Evolutionary conservation across 2,329 filamentous ascomycete genomes (phyloP).

Genomic region (Tolypocladium nubicola): DNA sequence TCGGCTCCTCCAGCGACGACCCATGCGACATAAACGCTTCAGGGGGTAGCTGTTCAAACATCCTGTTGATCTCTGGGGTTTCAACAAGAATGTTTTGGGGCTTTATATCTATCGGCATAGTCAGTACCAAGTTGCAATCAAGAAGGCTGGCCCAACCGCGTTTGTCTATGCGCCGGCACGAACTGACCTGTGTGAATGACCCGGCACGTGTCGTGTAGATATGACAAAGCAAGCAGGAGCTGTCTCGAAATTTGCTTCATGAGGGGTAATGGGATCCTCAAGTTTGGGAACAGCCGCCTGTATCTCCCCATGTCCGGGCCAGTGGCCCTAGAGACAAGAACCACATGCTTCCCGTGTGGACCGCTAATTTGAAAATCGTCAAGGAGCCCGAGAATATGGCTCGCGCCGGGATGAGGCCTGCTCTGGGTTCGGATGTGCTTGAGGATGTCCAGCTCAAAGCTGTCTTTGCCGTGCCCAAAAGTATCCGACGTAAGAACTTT

Average conservation of each 20-base stretch:
- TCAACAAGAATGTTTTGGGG: conserved; percentile 14
- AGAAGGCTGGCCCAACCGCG: not conserved
- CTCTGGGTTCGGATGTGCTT: conserved; percentile 5
- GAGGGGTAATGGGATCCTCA: conserved; percentile 5
- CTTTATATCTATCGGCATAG: conserved; percentile 11
- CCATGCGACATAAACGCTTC: conserved; percentile 4
- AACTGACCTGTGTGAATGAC: conserved; percentile 13
- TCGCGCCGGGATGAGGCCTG: not conserved
- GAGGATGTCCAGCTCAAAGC: conserved; percentile 11
- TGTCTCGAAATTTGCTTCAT: conserved; percentile 9
- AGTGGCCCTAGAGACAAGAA: conserved; percentile 19
- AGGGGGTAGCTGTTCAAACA: conserved; percentile 11
- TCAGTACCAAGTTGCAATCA: not conserved
- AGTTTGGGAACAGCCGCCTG: conserved; percentile 6
- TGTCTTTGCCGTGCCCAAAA: conserved; percentile 2
- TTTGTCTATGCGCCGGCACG: no score
- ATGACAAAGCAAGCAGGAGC: conserved; percentile 8
- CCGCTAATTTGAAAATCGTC: conserved; percentile 14
- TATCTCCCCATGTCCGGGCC: conserved; percentile 12
- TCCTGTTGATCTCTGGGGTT: conserved; percentile 7
- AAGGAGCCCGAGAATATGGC: conserved; percentile 9
- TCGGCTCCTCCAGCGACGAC: not conserved
- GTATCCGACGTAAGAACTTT: conserved; percentile 15
- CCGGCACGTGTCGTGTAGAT: conserved; percentile 9
- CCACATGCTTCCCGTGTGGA: conserved; percentile 18